Evolutionary conservation across 495 filamentous ascomycete genomes (phyloP).

Genomic region (Talaromyces ruber): DNA sequence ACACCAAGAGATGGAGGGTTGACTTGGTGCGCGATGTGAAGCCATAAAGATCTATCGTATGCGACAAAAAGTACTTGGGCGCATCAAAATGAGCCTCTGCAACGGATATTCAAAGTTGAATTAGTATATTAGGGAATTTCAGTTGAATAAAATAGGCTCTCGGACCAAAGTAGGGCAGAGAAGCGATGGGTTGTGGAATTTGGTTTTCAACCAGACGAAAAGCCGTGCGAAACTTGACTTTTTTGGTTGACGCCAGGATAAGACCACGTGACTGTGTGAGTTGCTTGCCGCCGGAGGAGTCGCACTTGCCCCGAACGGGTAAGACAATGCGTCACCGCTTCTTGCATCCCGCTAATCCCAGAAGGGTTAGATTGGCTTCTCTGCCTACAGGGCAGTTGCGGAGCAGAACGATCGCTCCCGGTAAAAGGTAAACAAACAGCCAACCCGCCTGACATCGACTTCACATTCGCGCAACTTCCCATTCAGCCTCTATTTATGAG

Average conservation of each 20-base stretch:
- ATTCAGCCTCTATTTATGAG: not conserved
- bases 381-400: not conserved
- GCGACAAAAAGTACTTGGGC: not conserved
- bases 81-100: not conserved
- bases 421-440: conserved; percentile 8
- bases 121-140: not conserved
- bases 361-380: not conserved
- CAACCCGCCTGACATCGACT: not conserved
- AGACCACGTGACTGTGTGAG: not conserved
- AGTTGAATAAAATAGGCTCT: not conserved
- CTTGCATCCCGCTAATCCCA: not conserved
- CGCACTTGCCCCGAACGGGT: not conserved
- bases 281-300: not conserved
- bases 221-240: not conserved
- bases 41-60: not conserved
- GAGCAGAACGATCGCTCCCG: conserved; percentile 4
- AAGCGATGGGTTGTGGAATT: not conserved
- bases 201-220: not conserved
- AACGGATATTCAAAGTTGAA: not conserved
- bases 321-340: not conserved
- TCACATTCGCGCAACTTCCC: not conserved
- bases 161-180: not conserved
- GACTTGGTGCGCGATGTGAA: not conserved
- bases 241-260: not conserved
- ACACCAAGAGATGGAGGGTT: not conserved